Evolutionary conservation across 805 yeast species (phyloP).

Genomic region (Peterozyma xylosa): DNA sequence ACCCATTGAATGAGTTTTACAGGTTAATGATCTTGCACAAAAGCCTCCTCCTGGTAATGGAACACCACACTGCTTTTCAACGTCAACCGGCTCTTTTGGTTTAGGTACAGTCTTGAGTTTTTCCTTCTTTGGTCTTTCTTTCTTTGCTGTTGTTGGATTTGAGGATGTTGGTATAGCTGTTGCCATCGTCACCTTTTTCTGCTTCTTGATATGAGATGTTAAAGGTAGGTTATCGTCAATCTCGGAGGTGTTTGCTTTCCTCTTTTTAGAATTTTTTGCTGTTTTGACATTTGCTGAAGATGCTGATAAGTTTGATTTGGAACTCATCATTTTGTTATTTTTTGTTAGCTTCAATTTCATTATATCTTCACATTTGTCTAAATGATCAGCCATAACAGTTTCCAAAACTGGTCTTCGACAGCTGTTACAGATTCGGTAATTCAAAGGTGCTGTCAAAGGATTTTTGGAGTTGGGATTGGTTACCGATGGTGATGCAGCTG

Average conservation of each 20-base stretch:
- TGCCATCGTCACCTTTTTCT: neutral
- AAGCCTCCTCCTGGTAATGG: conserved; percentile 88
- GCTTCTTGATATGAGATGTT: conserved; percentile 1
- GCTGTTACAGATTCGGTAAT: conserved; percentile 38
- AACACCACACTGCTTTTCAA: conserved; percentile 94
- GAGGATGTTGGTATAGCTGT: conserved; percentile 7
- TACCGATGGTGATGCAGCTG: conserved; percentile 1
- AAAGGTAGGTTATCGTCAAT: conserved; percentile 15
- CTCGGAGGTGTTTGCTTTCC: conserved; percentile 20
- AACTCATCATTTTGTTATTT: conserved; percentile 1
- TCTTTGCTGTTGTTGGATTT: conserved; percentile 15
- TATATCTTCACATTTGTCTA: conserved; percentile 27
- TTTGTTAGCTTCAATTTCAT: conserved; percentile 18
- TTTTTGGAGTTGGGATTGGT: conserved; percentile 13
- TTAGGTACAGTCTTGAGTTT: conserved; percentile 40
- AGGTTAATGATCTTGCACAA: conserved; percentile 92
- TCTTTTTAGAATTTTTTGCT: conserved; percentile 15
- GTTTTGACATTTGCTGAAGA: conserved; percentile 7
- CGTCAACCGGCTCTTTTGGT: conserved; percentile 79
- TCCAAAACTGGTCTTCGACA: conserved; percentile 39
- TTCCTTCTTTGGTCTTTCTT: conserved; percentile 19
- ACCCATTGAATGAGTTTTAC: conserved; percentile 98
- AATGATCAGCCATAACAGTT: conserved; percentile 28
- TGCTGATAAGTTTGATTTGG: neutral
- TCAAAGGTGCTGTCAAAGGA: conserved; percentile 30